These are phyloP conservation scores for Calonectria ilicicola DNA, from an alignment of 2,329 filamentous ascomycete genomes.

Conservation along the genomic window DNA sequence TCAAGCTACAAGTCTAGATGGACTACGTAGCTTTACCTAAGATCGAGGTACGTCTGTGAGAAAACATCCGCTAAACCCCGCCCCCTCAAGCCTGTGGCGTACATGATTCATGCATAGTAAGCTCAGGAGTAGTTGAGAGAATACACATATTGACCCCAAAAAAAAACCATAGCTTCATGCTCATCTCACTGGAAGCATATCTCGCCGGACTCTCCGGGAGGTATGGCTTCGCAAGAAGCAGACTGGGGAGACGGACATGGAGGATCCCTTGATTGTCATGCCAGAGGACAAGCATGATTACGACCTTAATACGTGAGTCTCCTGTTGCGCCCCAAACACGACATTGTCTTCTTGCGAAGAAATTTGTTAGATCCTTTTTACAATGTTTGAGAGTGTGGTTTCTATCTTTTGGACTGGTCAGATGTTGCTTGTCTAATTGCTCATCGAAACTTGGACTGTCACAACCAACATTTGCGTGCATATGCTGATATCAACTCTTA, in stretches of 20 bases:
- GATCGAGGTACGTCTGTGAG: conserved; percentile 58
- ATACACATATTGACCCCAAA: background rate
- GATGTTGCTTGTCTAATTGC: background rate
- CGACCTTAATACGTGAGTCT: conserved; percentile 73
- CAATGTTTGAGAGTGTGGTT: too few relatives aligned
- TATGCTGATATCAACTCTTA: conserved; percentile 44
- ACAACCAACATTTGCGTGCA: background rate
- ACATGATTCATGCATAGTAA: background rate
- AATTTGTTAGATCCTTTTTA: too few relatives aligned
- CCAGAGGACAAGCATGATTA: conserved; percentile 79
- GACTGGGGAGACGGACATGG: conserved; percentile 64
- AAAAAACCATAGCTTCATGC: conserved; percentile 75
- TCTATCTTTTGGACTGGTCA: background rate
- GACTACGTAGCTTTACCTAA: conserved; percentile 65
- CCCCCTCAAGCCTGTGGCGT: background rate
- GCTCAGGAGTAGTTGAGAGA: background rate
- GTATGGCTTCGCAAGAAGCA: conserved; percentile 75
- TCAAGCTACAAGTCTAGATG: conserved; percentile 38
- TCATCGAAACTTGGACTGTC: background rate
- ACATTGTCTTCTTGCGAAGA: background rate
- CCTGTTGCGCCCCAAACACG: background rate
- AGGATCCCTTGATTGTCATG: conserved; percentile 78
- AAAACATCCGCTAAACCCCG: background rate
- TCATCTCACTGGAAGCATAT: conserved; percentile 84
- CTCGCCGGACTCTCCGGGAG: conserved; percentile 76